These are phyloP conservation scores for Excoecaria agallocha DNA, from an alignment of 345 rosid genomes.

Conservation along the genomic window DNA sequence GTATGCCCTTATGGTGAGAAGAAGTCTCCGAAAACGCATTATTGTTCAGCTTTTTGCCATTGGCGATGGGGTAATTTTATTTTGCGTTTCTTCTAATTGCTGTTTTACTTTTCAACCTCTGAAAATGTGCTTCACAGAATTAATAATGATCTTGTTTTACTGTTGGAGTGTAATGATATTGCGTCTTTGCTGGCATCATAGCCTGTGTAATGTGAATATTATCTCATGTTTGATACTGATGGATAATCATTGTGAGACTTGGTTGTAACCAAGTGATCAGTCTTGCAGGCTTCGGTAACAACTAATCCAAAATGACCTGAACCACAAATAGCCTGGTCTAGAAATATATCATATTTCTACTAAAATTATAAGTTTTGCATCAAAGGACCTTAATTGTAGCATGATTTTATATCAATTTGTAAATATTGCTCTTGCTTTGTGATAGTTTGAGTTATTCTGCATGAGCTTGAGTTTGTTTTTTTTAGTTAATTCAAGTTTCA, in stretches of 20 bases:
- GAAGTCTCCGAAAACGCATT: conserved; percentile 53
- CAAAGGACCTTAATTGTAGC: not conserved
- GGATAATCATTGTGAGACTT: too few relatives aligned
- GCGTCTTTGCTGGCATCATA: too few relatives aligned
- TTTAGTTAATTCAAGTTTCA: not conserved
- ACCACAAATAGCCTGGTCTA: too few relatives aligned
- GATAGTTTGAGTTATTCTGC: not conserved
- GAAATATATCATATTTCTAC: too few relatives aligned
- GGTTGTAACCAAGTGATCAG: too few relatives aligned
- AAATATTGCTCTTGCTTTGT: not conserved
- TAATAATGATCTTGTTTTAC: not conserved
- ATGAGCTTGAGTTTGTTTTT: not conserved
- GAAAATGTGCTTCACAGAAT: not conserved
- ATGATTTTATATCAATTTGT: not conserved
- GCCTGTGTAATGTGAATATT: too few relatives aligned
- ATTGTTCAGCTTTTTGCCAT: conserved; percentile 51
- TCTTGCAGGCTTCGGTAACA: too few relatives aligned
- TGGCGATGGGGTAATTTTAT: conserved; percentile 68
- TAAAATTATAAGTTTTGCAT: too few relatives aligned
- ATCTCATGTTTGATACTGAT: too few relatives aligned
- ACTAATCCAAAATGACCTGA: too few relatives aligned
- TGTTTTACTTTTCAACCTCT: not conserved
- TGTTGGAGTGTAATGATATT: too few relatives aligned
- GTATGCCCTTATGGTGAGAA: conserved; percentile 63
- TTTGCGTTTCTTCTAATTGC: not conserved